These are phyloP conservation scores for Linum usitatissimum DNA, from an alignment of 345 rosid genomes.

Conservation along the genomic window DNA sequence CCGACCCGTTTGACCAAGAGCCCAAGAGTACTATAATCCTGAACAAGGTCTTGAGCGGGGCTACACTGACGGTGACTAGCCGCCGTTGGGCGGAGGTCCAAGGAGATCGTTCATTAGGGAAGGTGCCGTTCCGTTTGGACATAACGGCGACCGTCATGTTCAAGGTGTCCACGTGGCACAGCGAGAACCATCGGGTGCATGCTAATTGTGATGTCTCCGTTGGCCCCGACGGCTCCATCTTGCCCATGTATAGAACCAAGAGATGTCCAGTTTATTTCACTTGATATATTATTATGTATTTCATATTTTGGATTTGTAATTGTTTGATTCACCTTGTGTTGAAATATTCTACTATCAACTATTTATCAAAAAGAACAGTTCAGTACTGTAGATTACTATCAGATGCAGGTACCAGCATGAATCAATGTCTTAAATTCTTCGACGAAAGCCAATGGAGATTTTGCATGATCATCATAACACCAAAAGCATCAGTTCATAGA, in stretches of 20 bases:
- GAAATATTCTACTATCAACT: neutral
- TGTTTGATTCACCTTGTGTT: neutral
- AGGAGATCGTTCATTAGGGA: constrained; percentile 49
- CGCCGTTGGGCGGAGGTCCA: constrained; percentile 50
- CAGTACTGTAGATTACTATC: no score
- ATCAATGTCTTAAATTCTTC: neutral
- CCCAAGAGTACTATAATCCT: constrained; percentile 59
- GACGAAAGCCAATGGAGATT: no score
- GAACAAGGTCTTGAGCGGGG: constrained; percentile 39
- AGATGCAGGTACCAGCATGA: neutral
- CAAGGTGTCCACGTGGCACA: constrained; percentile 59
- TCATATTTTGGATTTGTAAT: neutral
- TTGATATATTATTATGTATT: constrained; percentile 15
- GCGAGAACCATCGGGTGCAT: constrained; percentile 51
- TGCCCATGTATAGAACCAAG: constrained; percentile 35
- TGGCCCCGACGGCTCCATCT: constrained; percentile 56
- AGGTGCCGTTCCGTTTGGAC: constrained; percentile 48
- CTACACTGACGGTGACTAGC: constrained; percentile 41
- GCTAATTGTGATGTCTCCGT: constrained; percentile 45
- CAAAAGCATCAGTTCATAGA: neutral
- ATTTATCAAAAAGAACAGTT: no score
- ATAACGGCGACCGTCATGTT: constrained; percentile 44
- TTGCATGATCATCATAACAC: no score
- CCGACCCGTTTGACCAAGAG: constrained; percentile 40
- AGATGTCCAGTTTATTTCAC: constrained; percentile 72